Percentiles rank a stretch among this genome's conserved stretches.
phyloP scores from a whole-genome alignment of 495 filamentous ascomycete genomes.

The Penicillium waksmanii region DNA sequence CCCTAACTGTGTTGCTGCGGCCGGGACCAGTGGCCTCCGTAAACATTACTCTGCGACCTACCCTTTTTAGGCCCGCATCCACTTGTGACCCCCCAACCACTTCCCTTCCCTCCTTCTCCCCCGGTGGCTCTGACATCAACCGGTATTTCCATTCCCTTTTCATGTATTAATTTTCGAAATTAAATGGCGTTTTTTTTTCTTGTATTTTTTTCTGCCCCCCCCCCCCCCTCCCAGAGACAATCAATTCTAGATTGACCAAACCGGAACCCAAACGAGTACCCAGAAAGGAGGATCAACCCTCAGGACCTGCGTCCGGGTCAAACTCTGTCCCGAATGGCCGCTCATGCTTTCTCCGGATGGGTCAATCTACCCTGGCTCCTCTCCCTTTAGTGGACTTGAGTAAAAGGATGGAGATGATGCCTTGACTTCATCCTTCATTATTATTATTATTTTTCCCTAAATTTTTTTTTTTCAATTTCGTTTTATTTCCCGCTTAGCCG shows the following conservation, averaged over 20 bases:
- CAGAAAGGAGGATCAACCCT: constrained; percentile 51
- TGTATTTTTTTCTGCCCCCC: not conserved
- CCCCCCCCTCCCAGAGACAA: constrained; percentile 32
- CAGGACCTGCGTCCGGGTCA: constrained; percentile 53
- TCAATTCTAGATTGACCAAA: constrained; percentile 39
- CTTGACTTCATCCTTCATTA: constrained; percentile 47
- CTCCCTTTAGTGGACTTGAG: constrained; percentile 37
- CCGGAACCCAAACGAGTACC: constrained; percentile 43
- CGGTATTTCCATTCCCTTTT: constrained; percentile 32
- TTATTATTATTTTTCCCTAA: constrained; percentile 18
- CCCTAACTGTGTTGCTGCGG: constrained; percentile 13
- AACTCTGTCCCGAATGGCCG: constrained; percentile 45
- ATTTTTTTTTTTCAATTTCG: constrained; percentile 19
- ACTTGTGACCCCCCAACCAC: constrained; percentile 34
- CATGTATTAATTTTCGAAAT: constrained; percentile 4
- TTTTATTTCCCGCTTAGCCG: constrained; percentile 26
- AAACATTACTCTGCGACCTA: constrained; percentile 37
- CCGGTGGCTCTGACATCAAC: constrained; percentile 51
- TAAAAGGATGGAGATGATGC: constrained; percentile 42
- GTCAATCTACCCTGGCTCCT: constrained; percentile 40
- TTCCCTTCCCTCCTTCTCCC: constrained; percentile 11
- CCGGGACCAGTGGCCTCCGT: constrained; percentile 24
- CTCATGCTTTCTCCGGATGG: constrained; percentile 42
- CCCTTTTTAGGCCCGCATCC: constrained; percentile 43
- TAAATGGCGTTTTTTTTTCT: not conserved